Base-by-base conservation (phyloP, 2,329 filamentous ascomycete species). In the Clonostachys chloroleuca region DNA sequence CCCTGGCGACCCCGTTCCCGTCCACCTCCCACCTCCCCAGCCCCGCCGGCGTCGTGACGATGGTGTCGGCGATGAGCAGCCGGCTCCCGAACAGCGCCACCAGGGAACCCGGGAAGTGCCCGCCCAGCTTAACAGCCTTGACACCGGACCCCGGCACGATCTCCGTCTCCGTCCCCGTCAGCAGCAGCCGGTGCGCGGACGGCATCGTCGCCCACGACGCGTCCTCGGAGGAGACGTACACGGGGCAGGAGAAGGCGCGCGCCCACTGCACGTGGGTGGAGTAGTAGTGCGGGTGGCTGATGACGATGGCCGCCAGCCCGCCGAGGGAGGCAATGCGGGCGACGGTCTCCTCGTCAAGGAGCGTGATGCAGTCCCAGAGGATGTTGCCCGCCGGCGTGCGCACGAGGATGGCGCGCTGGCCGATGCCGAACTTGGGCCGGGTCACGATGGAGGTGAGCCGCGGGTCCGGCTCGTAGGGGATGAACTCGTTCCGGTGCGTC, bases 271-370 rank as follows among this genome's bases (percentile, higher is more conserved):
- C 64, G 61, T 90, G 85, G 5, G 87, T 87, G 13, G 83, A 83
- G 66, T 89, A 94, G 66, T 88, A 95, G 61, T 95, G 89, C 45
- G 89, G 89, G 65, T 95, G 87, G 12, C 78, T 84, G 52, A 92
- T 89, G 54, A 83, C 82, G 42, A 94, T 91, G 1, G 84, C 87
- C 34, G 70, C 69, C 12, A 95, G 59, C 0, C 86, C 87, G 40
- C 88, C 88, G 7, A 83, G 70, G 0, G 59, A 60, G 6, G 77
- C 72, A 55, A 92, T 80, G 47, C 64, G 61, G 1, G 66, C 59
- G 1, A 87, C 64, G 0, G 87, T 92, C 5, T 74, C 74, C 2
- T 75, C 65, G 59, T 92, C 86, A 4, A 94, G 68, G 52, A 83
- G 80, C 1, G 87, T 77, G 48, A 94, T 71, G 51, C 86, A 83